Base-by-base conservation (phyloP, 169 alveolate species). In the Plasmodium coatneyi region DNA sequence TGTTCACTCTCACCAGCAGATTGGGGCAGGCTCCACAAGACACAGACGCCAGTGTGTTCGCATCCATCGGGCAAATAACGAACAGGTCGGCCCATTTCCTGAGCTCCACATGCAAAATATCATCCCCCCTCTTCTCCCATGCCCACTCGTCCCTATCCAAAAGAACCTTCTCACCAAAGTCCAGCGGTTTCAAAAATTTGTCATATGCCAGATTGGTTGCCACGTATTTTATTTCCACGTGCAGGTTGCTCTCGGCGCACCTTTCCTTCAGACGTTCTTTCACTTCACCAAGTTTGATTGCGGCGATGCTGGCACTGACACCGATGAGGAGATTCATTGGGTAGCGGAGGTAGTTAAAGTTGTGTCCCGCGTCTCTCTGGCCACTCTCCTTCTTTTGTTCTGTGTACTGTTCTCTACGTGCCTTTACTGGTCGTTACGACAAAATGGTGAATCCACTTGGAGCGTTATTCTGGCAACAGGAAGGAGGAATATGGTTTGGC, bases 41-140 rank as follows among this genome's bases (percentile, higher is more conserved):
- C 3, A 98, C 71, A 92, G 98, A 98, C 3, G 98, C 99, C 34
- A 98, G 79, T 12, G 99, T 98, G 95, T 98, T 98, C 22, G 99
- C 99, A 34, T 98, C 97, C 71, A 98, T 81, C 5, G 99, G 99
- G 25, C 99, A 98, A 5, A 98, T 96, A 7, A 98, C 84, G 16
- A 98, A 95, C 9, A 97, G 49, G 43, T 97, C 98, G 1, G 99
- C 98, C 98, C 99, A 96, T 80, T 97, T 96, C 34, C 99, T 93
- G 30, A 99, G 96, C 92, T 97, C 83, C 22, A 84, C 60, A 74
- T 84, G 93, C 28, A 76, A 80, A 46, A 95, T 92, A 14, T 56
- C 92, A 39, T 97, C 98, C 82, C 98, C 98, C 71, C 93, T 92
- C 49, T 83, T 6, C 70, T 95, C 70, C 98, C 98, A 97, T 4